Evolutionary conservation across 495 filamentous ascomycete species (phyloP).

Genomic region (Podospora australis): DNA sequence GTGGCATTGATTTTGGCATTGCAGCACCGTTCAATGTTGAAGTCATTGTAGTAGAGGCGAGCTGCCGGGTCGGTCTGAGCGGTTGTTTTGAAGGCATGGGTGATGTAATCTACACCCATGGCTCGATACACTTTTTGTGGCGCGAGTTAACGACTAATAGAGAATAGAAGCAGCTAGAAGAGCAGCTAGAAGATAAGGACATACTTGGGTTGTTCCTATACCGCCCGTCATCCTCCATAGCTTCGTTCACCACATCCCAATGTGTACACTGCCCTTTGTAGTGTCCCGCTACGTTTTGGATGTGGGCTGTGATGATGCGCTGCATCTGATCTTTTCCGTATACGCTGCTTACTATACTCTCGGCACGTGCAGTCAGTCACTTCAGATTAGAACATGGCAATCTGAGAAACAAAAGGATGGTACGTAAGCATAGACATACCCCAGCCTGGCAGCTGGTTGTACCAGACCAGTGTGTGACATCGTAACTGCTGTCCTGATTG

Average conservation of each 20-base stretch:
- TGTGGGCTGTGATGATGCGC: conserved; percentile 28
- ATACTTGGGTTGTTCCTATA: conserved; percentile 27
- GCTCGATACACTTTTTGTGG: conserved; percentile 26
- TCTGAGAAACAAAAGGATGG: not conserved
- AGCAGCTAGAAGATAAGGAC: not conserved
- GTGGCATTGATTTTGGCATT: conserved; percentile 44
- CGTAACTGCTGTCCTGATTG: conserved; percentile 44
- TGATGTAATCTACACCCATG: conserved; percentile 39
- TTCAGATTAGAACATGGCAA: not conserved
- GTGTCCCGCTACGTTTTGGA: conserved; percentile 43
- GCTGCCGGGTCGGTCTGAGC: conserved; percentile 22
- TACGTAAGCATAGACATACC: conserved; percentile 13
- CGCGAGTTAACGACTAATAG: not conserved
- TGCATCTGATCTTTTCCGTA: conserved; percentile 11
- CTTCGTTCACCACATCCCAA: conserved; percentile 51
- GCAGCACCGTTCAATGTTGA: conserved; percentile 46
- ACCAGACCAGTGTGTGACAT: conserved; percentile 55
- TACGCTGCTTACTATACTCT: conserved; percentile 11
- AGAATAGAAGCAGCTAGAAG: too few species aligned
- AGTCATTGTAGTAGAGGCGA: conserved; percentile 58
- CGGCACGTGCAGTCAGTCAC: too few species aligned
- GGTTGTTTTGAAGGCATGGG: conserved; percentile 40
- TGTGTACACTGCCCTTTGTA: conserved; percentile 40
- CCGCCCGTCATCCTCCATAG: conserved; percentile 39
- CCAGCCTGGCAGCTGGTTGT: conserved; percentile 51